Percentiles rank a stretch among this genome's conserved stretches.
Evolutionary conservation across 768 basidiomycete genomes (phyloP).

Genomic region (Phaeolepiota aurea): DNA sequence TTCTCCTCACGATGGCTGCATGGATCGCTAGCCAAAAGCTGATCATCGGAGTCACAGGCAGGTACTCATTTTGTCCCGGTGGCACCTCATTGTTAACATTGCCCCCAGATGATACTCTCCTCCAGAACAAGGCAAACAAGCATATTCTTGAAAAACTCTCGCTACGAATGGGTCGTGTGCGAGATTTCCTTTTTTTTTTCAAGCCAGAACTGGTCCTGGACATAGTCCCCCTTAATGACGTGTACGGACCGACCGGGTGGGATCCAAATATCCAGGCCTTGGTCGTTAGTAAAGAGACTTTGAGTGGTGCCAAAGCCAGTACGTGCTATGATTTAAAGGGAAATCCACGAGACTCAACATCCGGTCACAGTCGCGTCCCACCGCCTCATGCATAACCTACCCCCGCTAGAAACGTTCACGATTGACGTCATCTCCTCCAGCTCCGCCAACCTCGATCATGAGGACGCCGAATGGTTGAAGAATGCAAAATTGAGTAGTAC

Average conservation of each 20-base stretch:
- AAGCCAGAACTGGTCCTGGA: slow-evolving; percentile 57
- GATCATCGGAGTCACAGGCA: slow-evolving; percentile 86
- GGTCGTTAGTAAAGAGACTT: slow-evolving; percentile 87
- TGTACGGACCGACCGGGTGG: slow-evolving; percentile 86
- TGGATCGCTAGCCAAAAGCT: slow-evolving; percentile 75
- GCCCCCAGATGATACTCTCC: slow-evolving; percentile 47
- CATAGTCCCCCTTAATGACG: slow-evolving; percentile 70
- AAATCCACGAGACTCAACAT: too few species aligned
- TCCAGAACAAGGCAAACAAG: slow-evolving; percentile 63
- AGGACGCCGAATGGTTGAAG: slow-evolving; percentile 62
- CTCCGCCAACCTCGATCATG: slow-evolving; percentile 46
- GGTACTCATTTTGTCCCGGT: too few species aligned
- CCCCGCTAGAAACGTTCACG: slow-evolving; percentile 57
- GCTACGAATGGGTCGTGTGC: slow-evolving; percentile 46
- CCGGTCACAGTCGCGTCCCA: slow-evolving; percentile 50
- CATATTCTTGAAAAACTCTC: slow-evolving; percentile 58
- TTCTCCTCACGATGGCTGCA: slow-evolving; percentile 86
- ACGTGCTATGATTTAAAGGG: slow-evolving; percentile 15
- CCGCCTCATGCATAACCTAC: slow-evolving; percentile 47
- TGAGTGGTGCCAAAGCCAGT: slow-evolving; percentile 70
- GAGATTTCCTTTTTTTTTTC: slow-evolving; percentile 65
- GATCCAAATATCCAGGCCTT: slow-evolving; percentile 88
- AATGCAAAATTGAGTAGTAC: slow-evolving; percentile 92
- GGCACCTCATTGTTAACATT: slow-evolving; percentile 5
- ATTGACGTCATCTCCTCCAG: slow-evolving; percentile 87